Conservation (phyloP, 805 yeast genomes). For the Zygotorulaspora florentina region DNA sequence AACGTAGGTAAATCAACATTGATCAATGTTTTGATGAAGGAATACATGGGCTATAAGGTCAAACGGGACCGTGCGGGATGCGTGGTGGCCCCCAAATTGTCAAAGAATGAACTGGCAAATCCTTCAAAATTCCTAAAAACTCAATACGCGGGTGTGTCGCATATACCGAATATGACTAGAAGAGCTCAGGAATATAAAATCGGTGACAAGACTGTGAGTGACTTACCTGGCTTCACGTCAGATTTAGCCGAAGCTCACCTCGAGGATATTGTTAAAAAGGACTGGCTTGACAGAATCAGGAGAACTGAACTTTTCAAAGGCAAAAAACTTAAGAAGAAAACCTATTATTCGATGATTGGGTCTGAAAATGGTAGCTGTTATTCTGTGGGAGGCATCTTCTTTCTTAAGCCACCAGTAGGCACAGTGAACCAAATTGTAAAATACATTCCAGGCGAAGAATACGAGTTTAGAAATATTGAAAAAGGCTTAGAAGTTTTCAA, state of each 20-base stretch:
- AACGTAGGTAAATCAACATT: constrained; percentile 69
- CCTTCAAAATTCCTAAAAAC: constrained; percentile 9
- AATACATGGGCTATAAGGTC: constrained; percentile 21
- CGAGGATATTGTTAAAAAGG: constrained; percentile 29
- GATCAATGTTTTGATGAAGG: constrained; percentile 44
- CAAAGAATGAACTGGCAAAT: constrained; percentile 1
- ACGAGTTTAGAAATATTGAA: constrained; percentile 32
- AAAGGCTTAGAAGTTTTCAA: constrained; percentile 34
- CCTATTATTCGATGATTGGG: constrained; percentile 39
- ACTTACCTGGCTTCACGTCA: constrained; percentile 40
- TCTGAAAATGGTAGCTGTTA: constrained; percentile 39
- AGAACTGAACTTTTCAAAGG: constrained; percentile 33
- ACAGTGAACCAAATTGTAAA: constrained; percentile 47
- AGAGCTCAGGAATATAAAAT: constrained; percentile 41
- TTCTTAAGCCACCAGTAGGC: constrained; percentile 49
- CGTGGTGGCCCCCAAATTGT: constrained; percentile 4
- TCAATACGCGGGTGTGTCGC: constrained; percentile 37
- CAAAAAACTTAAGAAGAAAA: constrained; percentile 29
- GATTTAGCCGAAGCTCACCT: constrained; percentile 22
- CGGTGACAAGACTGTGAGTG: constrained; percentile 31
- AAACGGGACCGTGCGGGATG: constrained; percentile 10
- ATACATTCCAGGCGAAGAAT: constrained; percentile 41
- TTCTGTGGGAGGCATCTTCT: constrained; percentile 60
- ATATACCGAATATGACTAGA: constrained; percentile 71
- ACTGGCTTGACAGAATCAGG: constrained; percentile 30